Base-by-base conservation (phyloP, 768 basidiomycete species). In the Amylocystis lapponica region DNA sequence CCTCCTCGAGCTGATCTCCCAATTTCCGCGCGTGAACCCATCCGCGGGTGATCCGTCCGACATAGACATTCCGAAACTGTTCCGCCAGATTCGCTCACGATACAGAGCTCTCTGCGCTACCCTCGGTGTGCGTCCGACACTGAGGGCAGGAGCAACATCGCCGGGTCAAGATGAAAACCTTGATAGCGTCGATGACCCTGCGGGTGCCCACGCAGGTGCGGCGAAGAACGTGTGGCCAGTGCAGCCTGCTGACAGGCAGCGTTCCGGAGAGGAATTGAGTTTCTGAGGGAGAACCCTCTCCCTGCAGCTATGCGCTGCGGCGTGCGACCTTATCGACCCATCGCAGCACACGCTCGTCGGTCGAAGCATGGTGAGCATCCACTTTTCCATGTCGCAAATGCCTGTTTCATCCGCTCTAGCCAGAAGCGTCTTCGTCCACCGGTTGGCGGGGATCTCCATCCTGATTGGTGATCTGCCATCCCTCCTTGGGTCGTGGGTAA, bases 31-130 rank as follows among this genome's bases (percentile, higher is more conserved):
- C 19, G 63, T 70, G 39, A 96, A 98, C 61, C 86, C 88, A 23
- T 76, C 79, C 36, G 59, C 69, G 0, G 49, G 66, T 4, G 59
- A 65, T 19, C 47, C 57, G n/a, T 56, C 67, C 1, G 79, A 82
- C 19, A 36, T 83, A 13, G 92, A 96, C 61, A 76, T 95, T 34
- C 64, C 81, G 8, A 79, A 78, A 43, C 75, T 93, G 21, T 79
- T 95, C 50, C 76, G 82, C 21, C 81, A 88, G 49, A 93, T 97
- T 46, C 78, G 90, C 31, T 88, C 92, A 1, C 76, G 86, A 49
- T 96, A 98, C 64, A 86, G 83, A 55, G 75, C 80, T 0, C 77
- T 94, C 29, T 99, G 94, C 53, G 80, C 92, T 0, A 76, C 79
- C 0, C 69, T 97, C 17, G 88, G 87, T 25, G 75, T 91, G 8